Conservation (phyloP, 2,329 filamentous ascomycete genomes). For the Cladosporium sphaerospermum region DNA sequence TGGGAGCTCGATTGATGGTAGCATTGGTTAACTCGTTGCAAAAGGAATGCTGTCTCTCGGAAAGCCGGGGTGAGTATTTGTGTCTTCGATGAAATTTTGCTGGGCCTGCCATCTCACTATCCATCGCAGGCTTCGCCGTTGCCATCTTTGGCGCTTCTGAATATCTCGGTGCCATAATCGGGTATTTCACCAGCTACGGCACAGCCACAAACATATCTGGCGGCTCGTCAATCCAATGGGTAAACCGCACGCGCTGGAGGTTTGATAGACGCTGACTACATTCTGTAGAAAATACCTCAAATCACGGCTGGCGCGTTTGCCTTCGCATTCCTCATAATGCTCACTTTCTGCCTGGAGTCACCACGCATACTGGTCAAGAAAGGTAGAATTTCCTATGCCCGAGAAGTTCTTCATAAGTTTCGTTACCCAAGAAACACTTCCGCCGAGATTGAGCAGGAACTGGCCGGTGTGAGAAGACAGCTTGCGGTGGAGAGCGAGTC, state of each 20-base stretch:
- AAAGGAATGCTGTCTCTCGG: not conserved
- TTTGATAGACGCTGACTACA: not conserved
- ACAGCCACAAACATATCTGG: slow-evolving; percentile 31
- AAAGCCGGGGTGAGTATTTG: not conserved
- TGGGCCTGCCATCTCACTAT: slow-evolving; percentile 43
- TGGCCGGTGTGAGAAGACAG: slow-evolving; percentile 57
- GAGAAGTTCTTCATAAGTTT: slow-evolving; percentile 48
- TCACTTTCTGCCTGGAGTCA: slow-evolving; percentile 55
- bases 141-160: slow-evolving; percentile 63
- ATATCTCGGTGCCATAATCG: slow-evolving; percentile 66
- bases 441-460: slow-evolving; percentile 50
- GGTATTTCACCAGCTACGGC: slow-evolving; percentile 62
- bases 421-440: slow-evolving; percentile 43
- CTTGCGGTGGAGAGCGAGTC: slow-evolving; percentile 65
- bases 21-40: not conserved
- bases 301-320: slow-evolving; percentile 71
- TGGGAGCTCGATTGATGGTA: not conserved
- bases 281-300: slow-evolving; percentile 49
- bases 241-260: slow-evolving; percentile 36
- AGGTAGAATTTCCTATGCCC: slow-evolving; percentile 60
- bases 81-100: no score
- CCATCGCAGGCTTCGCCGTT: slow-evolving; percentile 62
- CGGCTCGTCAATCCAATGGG: slow-evolving; percentile 34
- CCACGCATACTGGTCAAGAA: slow-evolving; percentile 61
- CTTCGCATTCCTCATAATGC: slow-evolving; percentile 63